Base-by-base conservation (phyloP, 106 monocot genomes). In the Dendrobium nobile region DNA sequence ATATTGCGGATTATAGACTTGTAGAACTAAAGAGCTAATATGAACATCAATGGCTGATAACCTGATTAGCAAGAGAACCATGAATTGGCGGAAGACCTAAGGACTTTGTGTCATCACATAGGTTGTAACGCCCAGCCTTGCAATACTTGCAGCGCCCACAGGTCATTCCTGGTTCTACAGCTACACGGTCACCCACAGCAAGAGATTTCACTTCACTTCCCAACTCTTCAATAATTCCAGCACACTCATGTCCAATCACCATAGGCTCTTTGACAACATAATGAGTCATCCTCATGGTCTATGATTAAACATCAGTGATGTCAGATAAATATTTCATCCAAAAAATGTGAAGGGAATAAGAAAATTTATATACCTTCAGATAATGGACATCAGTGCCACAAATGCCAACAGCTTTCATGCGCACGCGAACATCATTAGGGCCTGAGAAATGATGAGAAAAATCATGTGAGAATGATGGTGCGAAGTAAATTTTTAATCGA, bases 311-410 rank as follows among this genome's bases (percentile, higher is more conserved):
- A 70, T 1, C n/a, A 65, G 16, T 61, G 61, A n/a, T 22, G 22
- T 61, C 22, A 61, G 22, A 19, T 61, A n/a, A 51, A 61, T 7
- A 61, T 22, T 19, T n/a, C n/a, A 61, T 51, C 51, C 51, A 51
- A 51, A 16, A 10, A 51, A 51, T 51, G 51, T 51, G 6, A 61
- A 22, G 16, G 61, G 61, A 61, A 61, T 61, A 7, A 13, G 70
- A 70, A 37, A 70, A 70, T 70, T 15, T 70, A 37, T 37, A 15
- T 3, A 92, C 98, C 98, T 95, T 98, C 75, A 98, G 91, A 79
- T 92, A 95, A 77, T 98, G 98, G 79, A 98, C 98, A 81, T 98
- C 98, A 75, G 92, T 98, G 47, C 95, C 98, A 72, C 98, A 98
- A 55, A 98, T 98, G 6, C 98, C 98, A 73, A 98, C 98, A 59